A percentile compares a stretch with the other conserved stretches of the same genome.
Evolutionary conservation across 2,329 filamentous ascomycete species (phyloP).

Genomic region (Didymella keratinophila): DNA sequence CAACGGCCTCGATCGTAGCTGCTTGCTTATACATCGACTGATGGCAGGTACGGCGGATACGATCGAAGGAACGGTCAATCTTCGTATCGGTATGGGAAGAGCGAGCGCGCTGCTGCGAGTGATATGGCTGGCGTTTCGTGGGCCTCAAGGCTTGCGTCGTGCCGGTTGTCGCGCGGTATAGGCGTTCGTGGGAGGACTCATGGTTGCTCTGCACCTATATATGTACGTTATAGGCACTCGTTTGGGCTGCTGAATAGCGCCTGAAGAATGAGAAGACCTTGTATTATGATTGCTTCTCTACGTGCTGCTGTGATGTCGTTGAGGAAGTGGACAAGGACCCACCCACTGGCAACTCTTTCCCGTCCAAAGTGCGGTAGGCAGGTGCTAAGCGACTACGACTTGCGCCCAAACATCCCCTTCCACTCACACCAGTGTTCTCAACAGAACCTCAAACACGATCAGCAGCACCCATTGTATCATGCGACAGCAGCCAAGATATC

Average conservation of each 20-base stretch:
- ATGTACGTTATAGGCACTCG: constrained; percentile 38
- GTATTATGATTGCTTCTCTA: constrained; percentile 16
- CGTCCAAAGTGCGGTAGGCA: constrained; percentile 7
- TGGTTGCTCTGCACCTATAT: constrained; percentile 28
- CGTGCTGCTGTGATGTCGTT: constrained; percentile 33
- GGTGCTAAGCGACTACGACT: constrained; percentile 13
- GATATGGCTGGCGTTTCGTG: constrained; percentile 23
- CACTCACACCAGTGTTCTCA: background rate
- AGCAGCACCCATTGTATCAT: background rate
- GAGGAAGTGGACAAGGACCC: constrained; percentile 16
- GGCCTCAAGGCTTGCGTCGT: constrained; percentile 28
- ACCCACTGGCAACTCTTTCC: constrained; percentile 10
- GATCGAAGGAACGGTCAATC: constrained; percentile 38
- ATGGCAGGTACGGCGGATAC: constrained; percentile 33
- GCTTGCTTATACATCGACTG: constrained; percentile 32
- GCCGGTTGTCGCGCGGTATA: constrained; percentile 24
- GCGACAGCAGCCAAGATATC: background rate
- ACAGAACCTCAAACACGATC: background rate
- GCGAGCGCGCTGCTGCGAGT: constrained; percentile 38
- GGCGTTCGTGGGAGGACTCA: constrained; percentile 33
- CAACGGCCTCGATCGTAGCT: constrained; percentile 33
- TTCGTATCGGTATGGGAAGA: constrained; percentile 46
- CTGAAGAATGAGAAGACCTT: constrained; percentile 33
- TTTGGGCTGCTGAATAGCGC: constrained; percentile 33
- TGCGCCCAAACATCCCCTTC: background rate